Base-by-base conservation (phyloP, 768 basidiomycete species). In the Paxillus involutus region DNA sequence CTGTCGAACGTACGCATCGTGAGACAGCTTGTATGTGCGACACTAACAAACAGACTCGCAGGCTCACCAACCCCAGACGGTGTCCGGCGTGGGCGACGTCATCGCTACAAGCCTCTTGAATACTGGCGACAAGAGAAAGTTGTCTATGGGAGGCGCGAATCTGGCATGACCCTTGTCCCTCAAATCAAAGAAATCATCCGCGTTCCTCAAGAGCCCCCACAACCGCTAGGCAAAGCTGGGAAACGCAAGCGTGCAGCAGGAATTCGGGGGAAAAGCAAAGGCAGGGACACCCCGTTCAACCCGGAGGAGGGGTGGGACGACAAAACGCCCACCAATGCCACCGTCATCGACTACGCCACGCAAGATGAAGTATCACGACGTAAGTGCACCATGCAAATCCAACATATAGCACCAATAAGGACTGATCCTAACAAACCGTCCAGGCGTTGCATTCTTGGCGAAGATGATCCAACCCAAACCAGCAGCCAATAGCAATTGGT, bases 51-150 rank as follows among this genome's bases (percentile, higher is more conserved):
- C 35, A 32, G 17, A 19, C 24, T 21, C 44, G 9, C 43, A 70
- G 69, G 44, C 44, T 69, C 71, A 13, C 62, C 59, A 24, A 52
- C 58, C 11, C 71, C 65, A 24, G 71, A 69, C 0, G 86, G 86
- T 21, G 74, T 89, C 2, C 86, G 94, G 16, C 84, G 88, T 47
- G 87, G 91, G 30, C 73, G 74, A 45, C 85, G 95, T 21, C 75
- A 80, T 49, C 83, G 83, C 32, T 84, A 83, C 61, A 73, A 73
- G 46, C 96, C 95, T 4, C 75, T 98, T 35, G 89, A 91, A 39
- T 96, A 80, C 76, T 98, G 96, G 96, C 83, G 94, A n/a, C 83
- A 84, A 60, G 96, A 98, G 72, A 87, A 85, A 57, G 81, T 93
- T 21, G 85, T 94, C 2, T 98, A 93, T 62, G 88, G 87, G 6